phyloP scores from a whole-genome alignment of 164 flowering plant species.

The Litsea cubeba region DNA sequence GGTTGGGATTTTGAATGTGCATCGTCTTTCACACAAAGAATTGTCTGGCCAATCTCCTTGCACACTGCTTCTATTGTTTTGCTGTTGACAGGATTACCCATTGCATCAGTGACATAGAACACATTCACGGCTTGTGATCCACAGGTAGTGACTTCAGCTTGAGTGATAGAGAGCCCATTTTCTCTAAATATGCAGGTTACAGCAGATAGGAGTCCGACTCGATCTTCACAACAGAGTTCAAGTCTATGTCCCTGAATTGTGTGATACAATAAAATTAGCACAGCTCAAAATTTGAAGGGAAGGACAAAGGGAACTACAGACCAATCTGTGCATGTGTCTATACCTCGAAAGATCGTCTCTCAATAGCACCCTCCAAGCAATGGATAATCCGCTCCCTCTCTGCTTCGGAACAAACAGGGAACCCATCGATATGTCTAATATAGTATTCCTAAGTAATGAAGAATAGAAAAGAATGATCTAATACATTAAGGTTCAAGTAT shows the following conservation, averaged over 20 bases:
- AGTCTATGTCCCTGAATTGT: constrained; percentile 67
- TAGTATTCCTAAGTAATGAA: constrained; percentile 58
- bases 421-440: constrained; percentile 84
- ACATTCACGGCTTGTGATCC: constrained; percentile 75
- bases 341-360: constrained; percentile 79
- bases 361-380: constrained; percentile 85
- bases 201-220: constrained; percentile 78
- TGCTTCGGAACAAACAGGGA: constrained; percentile 80
- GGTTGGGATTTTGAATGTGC: constrained; percentile 33
- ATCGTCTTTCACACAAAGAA: constrained; percentile 67
- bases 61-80: constrained; percentile 74
- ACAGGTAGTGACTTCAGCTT: constrained; percentile 85
- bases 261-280: neutral
- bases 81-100: constrained; percentile 62
- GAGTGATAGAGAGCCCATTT: constrained; percentile 75
- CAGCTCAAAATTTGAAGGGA: neutral
- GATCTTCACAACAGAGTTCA: constrained; percentile 77
- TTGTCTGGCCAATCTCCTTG: constrained; percentile 57
- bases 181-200: constrained; percentile 93
- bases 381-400: constrained; percentile 75
- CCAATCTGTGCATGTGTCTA: neutral
- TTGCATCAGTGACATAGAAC: constrained; percentile 78
- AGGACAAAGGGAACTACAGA: neutral
- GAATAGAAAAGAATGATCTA: neutral
- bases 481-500: neutral